phyloP scores from a whole-genome alignment of 2,329 filamentous ascomycete genomes.

The Calonectria pauciramosa region DNA sequence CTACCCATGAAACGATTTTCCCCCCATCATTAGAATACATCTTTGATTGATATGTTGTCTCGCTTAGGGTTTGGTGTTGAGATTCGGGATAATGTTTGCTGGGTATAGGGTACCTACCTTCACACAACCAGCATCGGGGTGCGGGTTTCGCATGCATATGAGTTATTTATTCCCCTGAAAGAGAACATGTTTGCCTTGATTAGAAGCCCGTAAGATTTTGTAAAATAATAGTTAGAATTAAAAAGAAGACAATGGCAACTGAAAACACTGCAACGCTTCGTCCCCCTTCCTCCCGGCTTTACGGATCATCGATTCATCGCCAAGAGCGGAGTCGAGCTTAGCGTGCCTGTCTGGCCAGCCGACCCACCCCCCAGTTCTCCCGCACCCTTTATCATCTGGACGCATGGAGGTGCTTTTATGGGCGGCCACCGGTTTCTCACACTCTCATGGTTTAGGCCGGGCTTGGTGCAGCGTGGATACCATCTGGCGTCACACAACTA shows the following conservation, averaged over 20 bases:
- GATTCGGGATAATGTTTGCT: background rate
- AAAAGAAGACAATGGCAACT: background rate
- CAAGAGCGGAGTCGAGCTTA: constrained; percentile 3
- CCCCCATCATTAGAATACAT: background rate
- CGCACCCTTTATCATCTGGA: constrained; percentile 2
- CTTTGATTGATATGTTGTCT: too few species aligned
- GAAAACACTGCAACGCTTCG: background rate
- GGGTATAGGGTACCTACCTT: background rate
- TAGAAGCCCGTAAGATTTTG: too few species aligned
- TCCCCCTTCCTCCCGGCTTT: constrained; percentile 3
- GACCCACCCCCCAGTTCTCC: background rate
- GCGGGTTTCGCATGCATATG: background rate
- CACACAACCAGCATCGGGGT: background rate
- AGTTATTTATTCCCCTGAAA: background rate
- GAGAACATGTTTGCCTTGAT: too few species aligned
- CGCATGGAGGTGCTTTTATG: constrained; percentile 7
- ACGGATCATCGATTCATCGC: background rate
- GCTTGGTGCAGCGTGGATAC: background rate
- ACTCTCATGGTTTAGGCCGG: background rate
- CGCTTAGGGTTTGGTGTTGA: background rate
- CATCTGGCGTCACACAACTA: constrained; percentile 6
- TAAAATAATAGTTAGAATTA: background rate
- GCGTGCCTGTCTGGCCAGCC: constrained; percentile 4
- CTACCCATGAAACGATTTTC: too few species aligned
- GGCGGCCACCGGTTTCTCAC: constrained; percentile 9